These are phyloP conservation scores for Aquilaria yunnanensis DNA, from an alignment of 345 rosid genomes.

Conservation along the genomic window DNA sequence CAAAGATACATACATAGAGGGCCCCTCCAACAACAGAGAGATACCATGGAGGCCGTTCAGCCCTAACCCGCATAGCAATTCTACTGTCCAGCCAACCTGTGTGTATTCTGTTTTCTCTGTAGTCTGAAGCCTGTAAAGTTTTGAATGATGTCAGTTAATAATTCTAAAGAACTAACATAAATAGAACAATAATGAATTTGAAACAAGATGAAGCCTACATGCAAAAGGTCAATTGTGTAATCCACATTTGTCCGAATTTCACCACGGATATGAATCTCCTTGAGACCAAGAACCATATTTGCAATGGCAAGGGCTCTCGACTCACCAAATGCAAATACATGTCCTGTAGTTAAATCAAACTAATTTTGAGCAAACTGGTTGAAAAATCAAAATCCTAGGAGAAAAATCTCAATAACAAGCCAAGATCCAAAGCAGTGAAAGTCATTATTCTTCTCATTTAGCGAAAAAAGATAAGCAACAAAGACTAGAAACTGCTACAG, in stretches of 20 bases:
- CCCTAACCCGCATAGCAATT: slow-evolving; percentile 99
- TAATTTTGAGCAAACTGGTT: background rate
- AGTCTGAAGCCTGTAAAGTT: slow-evolving; percentile 79
- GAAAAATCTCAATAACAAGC: too few relatives aligned
- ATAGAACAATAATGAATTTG: background rate
- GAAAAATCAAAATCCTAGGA: too few relatives aligned
- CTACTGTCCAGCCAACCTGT: slow-evolving; percentile 99
- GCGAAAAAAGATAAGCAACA: too few relatives aligned
- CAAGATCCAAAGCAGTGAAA: too few relatives aligned
- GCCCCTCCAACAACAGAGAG: slow-evolving; percentile 99
- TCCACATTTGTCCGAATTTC: slow-evolving; percentile 97
- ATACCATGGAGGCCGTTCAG: slow-evolving; percentile 99
- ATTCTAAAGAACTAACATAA: slow-evolving; percentile 1
- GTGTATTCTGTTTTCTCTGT: slow-evolving; percentile 94
- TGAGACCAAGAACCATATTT: slow-evolving; percentile 98
- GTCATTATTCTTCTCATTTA: too few relatives aligned
- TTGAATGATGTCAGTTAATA: slow-evolving; percentile 15
- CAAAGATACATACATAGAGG: slow-evolving; percentile 78
- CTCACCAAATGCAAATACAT: slow-evolving; percentile 96
- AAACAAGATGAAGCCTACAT: slow-evolving; percentile 40
- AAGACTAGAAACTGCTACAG: background rate
- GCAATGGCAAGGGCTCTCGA: slow-evolving; percentile 98
- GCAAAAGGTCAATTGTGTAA: slow-evolving; percentile 92
- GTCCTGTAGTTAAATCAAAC: slow-evolving; percentile 46
- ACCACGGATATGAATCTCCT: slow-evolving; percentile 99